Conservation (phyloP, 2,329 filamentous ascomycete species). For the Neospermospora avenae region DNA sequence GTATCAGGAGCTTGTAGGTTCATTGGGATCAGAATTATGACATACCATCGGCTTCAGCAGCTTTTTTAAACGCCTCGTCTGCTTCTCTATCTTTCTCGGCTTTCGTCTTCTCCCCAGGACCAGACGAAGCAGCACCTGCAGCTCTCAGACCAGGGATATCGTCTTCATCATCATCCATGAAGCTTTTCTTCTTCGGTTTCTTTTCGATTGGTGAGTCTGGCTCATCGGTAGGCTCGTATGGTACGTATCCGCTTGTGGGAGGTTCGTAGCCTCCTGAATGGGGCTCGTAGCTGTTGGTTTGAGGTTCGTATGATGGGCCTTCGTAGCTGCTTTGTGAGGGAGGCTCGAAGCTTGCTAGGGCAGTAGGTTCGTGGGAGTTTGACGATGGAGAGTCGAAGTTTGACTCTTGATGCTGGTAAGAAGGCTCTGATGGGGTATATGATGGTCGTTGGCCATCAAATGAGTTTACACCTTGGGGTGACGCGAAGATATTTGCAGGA, state of each 20-base stretch:
- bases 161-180: conserved; percentile 80
- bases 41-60: conserved; percentile 72
- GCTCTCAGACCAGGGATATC: conserved; percentile 52
- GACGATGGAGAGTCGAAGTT: not conserved
- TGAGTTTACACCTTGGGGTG: conserved; percentile 24
- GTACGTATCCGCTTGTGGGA: conserved; percentile 44
- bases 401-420: conserved; percentile 36
- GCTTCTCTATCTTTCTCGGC: conserved; percentile 73
- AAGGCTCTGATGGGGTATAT: conserved; percentile 25
- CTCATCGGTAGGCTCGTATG: conserved; percentile 45
- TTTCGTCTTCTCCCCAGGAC: conserved; percentile 55
- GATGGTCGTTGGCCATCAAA: conserved; percentile 20
- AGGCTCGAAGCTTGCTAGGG: conserved; percentile 19
- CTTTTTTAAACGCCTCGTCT: conserved; percentile 80
- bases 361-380: conserved; percentile 19
- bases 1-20: conserved; percentile 17
- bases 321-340: conserved; percentile 23
- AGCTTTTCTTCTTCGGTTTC: conserved; percentile 69
- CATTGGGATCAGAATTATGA: not conserved
- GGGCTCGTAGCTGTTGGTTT: conserved; percentile 29
- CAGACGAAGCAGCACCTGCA: conserved; percentile 34
- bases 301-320: conserved; percentile 33
- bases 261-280: conserved; percentile 31
- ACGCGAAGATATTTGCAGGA: conserved; percentile 21
- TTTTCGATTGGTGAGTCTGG: conserved; percentile 39